Percentiles rank a stretch among this genome's conserved stretches.
These are phyloP conservation scores for Eutrema yunnanense DNA, from an alignment of 345 rosid species.

Conservation along the genomic window DNA sequence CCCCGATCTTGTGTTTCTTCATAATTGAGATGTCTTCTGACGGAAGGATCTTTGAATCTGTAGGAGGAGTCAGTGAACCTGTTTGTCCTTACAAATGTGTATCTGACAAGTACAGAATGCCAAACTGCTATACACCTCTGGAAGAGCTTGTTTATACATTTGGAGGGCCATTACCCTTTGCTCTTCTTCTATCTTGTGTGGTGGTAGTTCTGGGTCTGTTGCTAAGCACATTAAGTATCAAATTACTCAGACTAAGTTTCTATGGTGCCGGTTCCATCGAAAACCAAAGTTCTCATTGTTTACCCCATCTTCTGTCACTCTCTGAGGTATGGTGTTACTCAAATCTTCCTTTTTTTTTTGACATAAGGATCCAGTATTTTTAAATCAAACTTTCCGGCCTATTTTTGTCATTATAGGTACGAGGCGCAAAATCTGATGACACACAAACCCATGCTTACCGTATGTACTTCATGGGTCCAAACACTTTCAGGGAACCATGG, in stretches of 20 bases:
- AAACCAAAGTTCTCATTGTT: conserved; percentile 55
- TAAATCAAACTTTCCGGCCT: conserved; percentile 10
- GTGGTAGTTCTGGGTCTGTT: conserved; percentile 67
- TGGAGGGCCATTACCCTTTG: conserved; percentile 92
- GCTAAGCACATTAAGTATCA: conserved; percentile 66
- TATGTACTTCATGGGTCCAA: conserved; percentile 97
- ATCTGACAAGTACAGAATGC: conserved; percentile 89
- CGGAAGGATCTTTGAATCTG: conserved; percentile 23
- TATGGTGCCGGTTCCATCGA: conserved; percentile 56
- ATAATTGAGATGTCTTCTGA: conserved; percentile 21
- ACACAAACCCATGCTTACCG: conserved; percentile 91
- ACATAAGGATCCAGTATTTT: background rate
- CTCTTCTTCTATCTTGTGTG: conserved; percentile 59
- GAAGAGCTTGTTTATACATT: conserved; percentile 87
- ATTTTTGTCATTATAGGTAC: conserved; percentile 50
- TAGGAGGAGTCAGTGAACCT: conserved; percentile 74
- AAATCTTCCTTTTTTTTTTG: background rate
- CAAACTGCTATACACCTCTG: conserved; percentile 92
- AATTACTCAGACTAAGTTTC: conserved; percentile 56
- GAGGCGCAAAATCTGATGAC: conserved; percentile 89
- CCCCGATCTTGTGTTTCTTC: conserved; percentile 15
- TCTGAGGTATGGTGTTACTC: conserved; percentile 57
- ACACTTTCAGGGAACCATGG: conserved; percentile 97
- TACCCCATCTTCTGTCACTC: conserved; percentile 85
- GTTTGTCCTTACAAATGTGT: conserved; percentile 85